Evolutionary conservation across 106 monocot genomes (phyloP).

Genomic region (Dendrobium huoshanense): DNA sequence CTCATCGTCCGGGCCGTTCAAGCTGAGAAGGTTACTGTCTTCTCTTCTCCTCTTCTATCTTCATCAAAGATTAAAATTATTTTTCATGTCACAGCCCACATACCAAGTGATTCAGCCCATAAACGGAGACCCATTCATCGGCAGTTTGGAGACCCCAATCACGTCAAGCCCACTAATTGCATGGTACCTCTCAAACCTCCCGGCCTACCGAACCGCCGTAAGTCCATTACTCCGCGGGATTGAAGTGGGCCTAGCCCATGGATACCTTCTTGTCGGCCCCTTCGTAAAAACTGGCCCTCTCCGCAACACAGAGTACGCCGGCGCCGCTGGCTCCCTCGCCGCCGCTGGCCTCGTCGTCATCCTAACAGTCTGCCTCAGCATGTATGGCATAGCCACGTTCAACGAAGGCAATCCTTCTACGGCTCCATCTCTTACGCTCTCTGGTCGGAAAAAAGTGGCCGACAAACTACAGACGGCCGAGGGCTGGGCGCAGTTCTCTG

Average conservation of each 20-base stretch:
- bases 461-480: constrained; percentile 96
- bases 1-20: constrained; percentile 71
- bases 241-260: constrained; percentile 93
- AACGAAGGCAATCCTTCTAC: constrained; percentile 78
- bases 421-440: constrained; percentile 75
- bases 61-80: no score
- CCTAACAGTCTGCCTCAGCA: constrained; percentile 78
- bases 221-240: constrained; percentile 91
- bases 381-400: constrained; percentile 93
- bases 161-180: constrained; percentile 87
- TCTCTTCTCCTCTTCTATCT: no score
- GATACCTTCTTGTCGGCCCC: constrained; percentile 87
- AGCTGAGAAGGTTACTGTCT: constrained; percentile 61
- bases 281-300: constrained; percentile 90
- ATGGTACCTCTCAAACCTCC: constrained; percentile 99
- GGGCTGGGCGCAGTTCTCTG: constrained; percentile 84
- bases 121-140: constrained; percentile 97
- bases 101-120: constrained; percentile 91
- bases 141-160: constrained; percentile 84
- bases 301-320: constrained; percentile 73
- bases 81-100: constrained; percentile 40
- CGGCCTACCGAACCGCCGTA: constrained; percentile 93
- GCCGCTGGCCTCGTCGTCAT: constrained; percentile 88
- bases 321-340: constrained; percentile 72
- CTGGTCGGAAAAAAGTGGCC: constrained; percentile 88